Evolutionary conservation across 306 rosid species (phyloP), one percentile per base, ranked within the genome.

Genomic region (Crotalaria pallida): DNA sequence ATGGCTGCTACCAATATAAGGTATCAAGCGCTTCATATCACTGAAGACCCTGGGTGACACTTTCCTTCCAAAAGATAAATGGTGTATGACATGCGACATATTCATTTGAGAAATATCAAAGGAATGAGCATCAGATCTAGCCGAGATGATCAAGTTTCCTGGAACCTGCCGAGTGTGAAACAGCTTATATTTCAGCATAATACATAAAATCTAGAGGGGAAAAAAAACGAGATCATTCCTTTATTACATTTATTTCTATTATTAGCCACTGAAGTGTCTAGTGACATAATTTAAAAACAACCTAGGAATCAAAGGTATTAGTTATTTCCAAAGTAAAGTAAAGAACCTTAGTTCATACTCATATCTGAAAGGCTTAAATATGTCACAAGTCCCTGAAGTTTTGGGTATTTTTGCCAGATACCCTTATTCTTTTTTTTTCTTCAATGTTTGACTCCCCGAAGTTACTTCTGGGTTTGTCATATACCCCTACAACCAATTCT

Each of bases 71-170:
- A 95, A 95, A 40, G 97, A 87, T 75, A 95, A 81, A 80, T 91
- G 92, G 69, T 93, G 74, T 80, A 95, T 31, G 75, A 86, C 78
- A 41, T 95, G 99, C 5, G 99, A 95, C 97, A 95, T 91, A 80
- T 95, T 95, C 96, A 95, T 95, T 79, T 87, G 94, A 75, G 96
- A 81, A 73, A 84, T 69, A 86, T 95, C 99, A 26, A 95, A 95
- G 18, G 99, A 91, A 84, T 95, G 99, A 65, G 89, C 47, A 73
- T 88, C 95, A 13, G 97, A 91, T 80, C 79, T 90, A 70, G 99
- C 97, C 10, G 99, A 84, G 70, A 95, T 49, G 48, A 89, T 23
- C 73, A 95, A 91, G 76, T 65, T 86, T 78, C 99, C 99, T 13
- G 99, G 99, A 83, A 95, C 99, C 99, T 95, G 89, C 61, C 75